Evolutionary conservation across 768 basidiomycete species (phyloP), one percentile per base, ranked within the genome.

Genomic region (Amanita jacksonii): DNA sequence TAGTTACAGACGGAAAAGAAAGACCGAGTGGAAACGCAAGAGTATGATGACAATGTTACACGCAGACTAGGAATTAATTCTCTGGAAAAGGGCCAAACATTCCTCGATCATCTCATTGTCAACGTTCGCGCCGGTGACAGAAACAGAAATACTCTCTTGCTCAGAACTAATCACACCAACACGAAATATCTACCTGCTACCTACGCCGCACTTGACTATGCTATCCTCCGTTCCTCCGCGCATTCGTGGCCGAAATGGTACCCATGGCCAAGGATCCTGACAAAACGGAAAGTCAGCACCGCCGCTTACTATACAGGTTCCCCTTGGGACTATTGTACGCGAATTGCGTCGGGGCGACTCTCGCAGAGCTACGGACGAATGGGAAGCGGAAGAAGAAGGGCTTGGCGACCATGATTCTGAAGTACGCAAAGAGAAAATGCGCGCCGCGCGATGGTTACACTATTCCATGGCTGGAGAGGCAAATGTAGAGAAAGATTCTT

Each of bases 251-350:
- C 69, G 72, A 3, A 62, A 76, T 10, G 94, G 91, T 5, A 66
- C 61, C 0, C 64, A 82, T 46, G 94, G 94, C 12, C 75, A 78
- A 48, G 94, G 94, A 0, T 80, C 83, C 1, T 93, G 86, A 85
- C 79, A 78, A 57, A 87, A 89, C 55, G 94, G 94, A 3, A 76
- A 73, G 51, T 72, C 73, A 43, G 89, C 81, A 0, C 57, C 73
- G 2, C 88, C 92, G 2, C 68, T 77, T 4, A 64, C 91, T 38
- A 73, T 98, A 46, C 70, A 72, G 37, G 91, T 98, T 0, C 94
- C 94, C 0, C 61, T 94, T 0, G 94, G 94, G 0, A 98, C 94
- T 1, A 77, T 97, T 43, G 81, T 97, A 4, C 74, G 77, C 24
- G 82, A 93, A 54, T 66, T 96, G 31, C 60, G 73, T 3, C 69